Conservation (phyloP, 2,329 filamentous ascomycete genomes). For the Emmonsiellopsis sp. region DNA sequence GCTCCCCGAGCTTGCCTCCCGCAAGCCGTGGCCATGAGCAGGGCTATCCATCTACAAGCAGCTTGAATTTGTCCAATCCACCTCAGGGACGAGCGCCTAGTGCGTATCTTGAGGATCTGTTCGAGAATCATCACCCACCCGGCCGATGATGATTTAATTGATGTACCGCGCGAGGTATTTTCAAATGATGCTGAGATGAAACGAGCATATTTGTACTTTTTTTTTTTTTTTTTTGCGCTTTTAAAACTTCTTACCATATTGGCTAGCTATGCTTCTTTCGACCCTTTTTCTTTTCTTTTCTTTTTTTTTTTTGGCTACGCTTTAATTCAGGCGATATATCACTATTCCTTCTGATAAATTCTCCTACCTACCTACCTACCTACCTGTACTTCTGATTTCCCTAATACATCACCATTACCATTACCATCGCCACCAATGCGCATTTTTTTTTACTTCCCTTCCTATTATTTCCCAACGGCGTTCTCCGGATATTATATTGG, state of each 20-base stretch:
- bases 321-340: too few species aligned
- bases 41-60: constrained; percentile 43
- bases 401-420: too few species aligned
- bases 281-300: background rate
- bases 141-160: background rate
- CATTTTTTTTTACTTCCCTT: too few species aligned
- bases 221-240: background rate
- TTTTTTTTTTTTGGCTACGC: background rate
- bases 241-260: too few species aligned
- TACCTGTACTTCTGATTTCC: too few species aligned
- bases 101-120: constrained; percentile 80
- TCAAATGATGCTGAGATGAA: too few species aligned
- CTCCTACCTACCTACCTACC: too few species aligned
- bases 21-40: constrained; percentile 30
- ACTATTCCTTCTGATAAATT: too few species aligned
- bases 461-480: too few species aligned
- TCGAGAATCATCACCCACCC: constrained; percentile 56
- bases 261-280: background rate
- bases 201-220: background rate
- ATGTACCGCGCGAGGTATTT: too few species aligned
- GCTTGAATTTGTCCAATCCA: constrained; percentile 55
- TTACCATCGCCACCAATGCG: too few species aligned
- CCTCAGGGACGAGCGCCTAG: constrained; percentile 69
- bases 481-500: too few species aligned
- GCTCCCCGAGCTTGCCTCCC: constrained; percentile 50